Conservation (phyloP, 352 stramenopile species). For the Globisporangium camurandrum region DNA sequence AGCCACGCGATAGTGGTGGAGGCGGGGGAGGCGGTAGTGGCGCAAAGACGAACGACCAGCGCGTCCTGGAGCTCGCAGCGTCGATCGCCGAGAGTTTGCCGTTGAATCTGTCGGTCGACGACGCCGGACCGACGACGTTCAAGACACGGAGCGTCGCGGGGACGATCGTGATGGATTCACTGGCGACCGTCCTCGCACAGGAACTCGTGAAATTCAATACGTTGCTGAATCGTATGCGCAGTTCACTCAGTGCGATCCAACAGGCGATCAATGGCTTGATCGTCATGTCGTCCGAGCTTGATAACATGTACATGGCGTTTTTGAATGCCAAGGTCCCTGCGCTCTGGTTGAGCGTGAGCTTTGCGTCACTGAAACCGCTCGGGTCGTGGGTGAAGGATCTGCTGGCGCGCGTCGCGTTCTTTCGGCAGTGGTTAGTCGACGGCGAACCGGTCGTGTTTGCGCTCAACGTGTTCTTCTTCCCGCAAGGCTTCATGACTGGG, state of each 20-base stretch:
- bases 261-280: slow-evolving; percentile 82
- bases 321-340: slow-evolving; percentile 87
- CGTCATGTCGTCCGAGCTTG: slow-evolving; percentile 93
- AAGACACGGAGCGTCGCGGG: slow-evolving; percentile 75
- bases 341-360: slow-evolving; percentile 86
- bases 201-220: slow-evolving; percentile 95
- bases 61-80: slow-evolving; percentile 67
- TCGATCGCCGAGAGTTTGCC: slow-evolving; percentile 63
- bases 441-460: slow-evolving; percentile 89
- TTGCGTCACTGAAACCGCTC: slow-evolving; percentile 90
- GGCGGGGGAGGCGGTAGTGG: slow-evolving; percentile 31
- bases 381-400: slow-evolving; percentile 91
- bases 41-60: slow-evolving; percentile 74
- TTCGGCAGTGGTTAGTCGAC: slow-evolving; percentile 85
- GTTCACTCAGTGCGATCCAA: slow-evolving; percentile 76
- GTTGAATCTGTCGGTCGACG: slow-evolving; percentile 63
- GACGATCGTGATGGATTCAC: slow-evolving; percentile 87
- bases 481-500: slow-evolving; percentile 88
- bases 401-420: slow-evolving; percentile 86
- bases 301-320: slow-evolving; percentile 94
- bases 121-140: slow-evolving; percentile 89
- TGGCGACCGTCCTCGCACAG: slow-evolving; percentile 90
- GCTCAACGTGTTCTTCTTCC: slow-evolving; percentile 91
- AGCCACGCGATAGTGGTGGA: slow-evolving; percentile 74
- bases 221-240: slow-evolving; percentile 76